A percentile compares a stretch with the other conserved stretches of the same genome.
Conservation (phyloP, 306 rosid genomes). For the Neltuma alba region DNA sequence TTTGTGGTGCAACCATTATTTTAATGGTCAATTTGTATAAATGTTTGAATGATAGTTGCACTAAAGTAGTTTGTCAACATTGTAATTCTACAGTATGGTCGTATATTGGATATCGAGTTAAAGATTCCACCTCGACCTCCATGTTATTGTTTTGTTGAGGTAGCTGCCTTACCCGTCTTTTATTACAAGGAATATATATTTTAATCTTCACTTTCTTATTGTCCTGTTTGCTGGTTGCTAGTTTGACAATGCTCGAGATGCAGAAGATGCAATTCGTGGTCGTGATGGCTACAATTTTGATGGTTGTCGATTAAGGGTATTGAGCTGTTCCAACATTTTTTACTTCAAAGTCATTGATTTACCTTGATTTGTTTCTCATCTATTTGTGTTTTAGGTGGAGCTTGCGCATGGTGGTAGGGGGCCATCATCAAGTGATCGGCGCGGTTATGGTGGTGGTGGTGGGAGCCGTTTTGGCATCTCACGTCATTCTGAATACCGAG, state of each 20-base stretch:
- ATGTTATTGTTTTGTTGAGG: constrained; percentile 97
- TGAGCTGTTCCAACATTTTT: constrained; percentile 7
- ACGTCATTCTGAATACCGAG: constrained; percentile 97
- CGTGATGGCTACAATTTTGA: constrained; percentile 99
- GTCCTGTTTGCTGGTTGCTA: constrained; percentile 39
- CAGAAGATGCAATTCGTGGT: constrained; percentile 94
- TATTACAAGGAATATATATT: background rate
- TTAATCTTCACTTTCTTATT: background rate
- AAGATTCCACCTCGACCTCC: constrained; percentile 99
- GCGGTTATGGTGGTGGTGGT: constrained; percentile 63
- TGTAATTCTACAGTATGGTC: constrained; percentile 84
- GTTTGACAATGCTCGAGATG: constrained; percentile 97
- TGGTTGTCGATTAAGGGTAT: constrained; percentile 95
- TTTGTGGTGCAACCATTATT: background rate
- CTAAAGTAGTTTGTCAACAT: constrained; percentile 29
- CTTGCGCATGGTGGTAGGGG: constrained; percentile 99
- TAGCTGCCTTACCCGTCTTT: constrained; percentile 30
- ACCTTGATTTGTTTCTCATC: constrained; percentile 14
- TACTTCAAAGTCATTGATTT: background rate
- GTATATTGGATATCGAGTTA: constrained; percentile 87
- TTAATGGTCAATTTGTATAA: background rate
- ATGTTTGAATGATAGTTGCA: constrained; percentile 10
- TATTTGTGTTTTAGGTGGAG: constrained; percentile 71
- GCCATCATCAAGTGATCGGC: constrained; percentile 91
- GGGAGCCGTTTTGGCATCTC: constrained; percentile 82